A percentile compares a stretch with the other conserved stretches of the same genome.
phyloP scores from a whole-genome alignment of 2,329 filamentous ascomycete genomes.

The Rhynchosporium agropyri region DNA sequence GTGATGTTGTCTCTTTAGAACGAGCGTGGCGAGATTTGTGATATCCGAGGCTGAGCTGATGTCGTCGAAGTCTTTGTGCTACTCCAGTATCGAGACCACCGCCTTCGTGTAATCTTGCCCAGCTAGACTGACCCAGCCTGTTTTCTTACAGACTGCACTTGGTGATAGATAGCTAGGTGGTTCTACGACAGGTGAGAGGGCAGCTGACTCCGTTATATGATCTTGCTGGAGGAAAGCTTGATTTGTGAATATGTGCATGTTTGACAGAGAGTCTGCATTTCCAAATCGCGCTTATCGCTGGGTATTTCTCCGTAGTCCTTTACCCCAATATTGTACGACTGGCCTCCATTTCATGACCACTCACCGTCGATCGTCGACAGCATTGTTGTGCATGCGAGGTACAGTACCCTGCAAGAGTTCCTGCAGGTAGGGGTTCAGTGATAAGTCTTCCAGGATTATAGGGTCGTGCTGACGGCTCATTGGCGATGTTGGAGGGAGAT shows the following conservation, averaged over 20 bases:
- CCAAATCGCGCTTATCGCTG: background rate
- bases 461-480: constrained; percentile 30
- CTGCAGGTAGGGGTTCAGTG: constrained; percentile 17
- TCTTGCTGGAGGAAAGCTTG: background rate
- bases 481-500: constrained; percentile 27
- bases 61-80: background rate
- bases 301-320: constrained; percentile 7
- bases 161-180: constrained; percentile 4
- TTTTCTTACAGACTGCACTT: constrained; percentile 17
- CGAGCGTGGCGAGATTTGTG: constrained; percentile 16
- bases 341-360: background rate
- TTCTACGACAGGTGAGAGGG: background rate
- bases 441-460: background rate
- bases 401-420: constrained; percentile 30
- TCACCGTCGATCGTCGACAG: constrained; percentile 17
- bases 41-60: constrained; percentile 8
- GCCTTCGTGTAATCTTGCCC: constrained; percentile 29
- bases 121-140: constrained; percentile 30
- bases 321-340: background rate
- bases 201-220: constrained; percentile 8
- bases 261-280: background rate
- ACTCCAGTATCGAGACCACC: background rate
- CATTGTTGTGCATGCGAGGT: constrained; percentile 27
- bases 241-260: background rate
- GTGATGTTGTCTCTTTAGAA: constrained; percentile 11